A percentile compares a stretch with the other conserved stretches of the same genome.
phyloP scores from a whole-genome alignment of 306 rosid genomes.

The Lupinus albus region DNA sequence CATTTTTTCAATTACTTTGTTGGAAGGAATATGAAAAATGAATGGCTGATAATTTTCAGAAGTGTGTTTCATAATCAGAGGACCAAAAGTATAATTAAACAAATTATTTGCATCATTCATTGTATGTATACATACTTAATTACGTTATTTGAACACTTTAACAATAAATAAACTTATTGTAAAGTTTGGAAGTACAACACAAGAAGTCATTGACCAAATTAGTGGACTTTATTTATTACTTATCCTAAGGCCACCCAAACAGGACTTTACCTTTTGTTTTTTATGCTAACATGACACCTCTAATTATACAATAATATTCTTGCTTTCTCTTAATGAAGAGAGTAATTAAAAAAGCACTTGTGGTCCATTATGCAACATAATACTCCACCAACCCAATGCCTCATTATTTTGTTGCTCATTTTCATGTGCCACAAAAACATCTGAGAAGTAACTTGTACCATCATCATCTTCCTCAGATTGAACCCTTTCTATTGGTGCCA shows the following conservation, averaged over 20 bases:
- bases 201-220: conserved; percentile 42
- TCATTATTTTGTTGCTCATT: conserved; percentile 55
- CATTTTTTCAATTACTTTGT: conserved; percentile 37
- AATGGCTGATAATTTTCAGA: too few species aligned
- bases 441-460: conserved; percentile 64
- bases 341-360: conserved; percentile 9
- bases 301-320: conserved; percentile 34
- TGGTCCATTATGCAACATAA: conserved; percentile 29
- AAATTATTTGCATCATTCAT: not conserved
- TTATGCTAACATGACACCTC: conserved; percentile 35
- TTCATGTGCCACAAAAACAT: conserved; percentile 57
- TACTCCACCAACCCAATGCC: conserved; percentile 72
- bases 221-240: conserved; percentile 44
- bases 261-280: conserved; percentile 27
- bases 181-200: conserved; percentile 34
- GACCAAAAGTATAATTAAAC: not conserved
- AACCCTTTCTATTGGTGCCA: conserved; percentile 45
- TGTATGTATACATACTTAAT: not conserved
- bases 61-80: not conserved
- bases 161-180: conserved; percentile 14
- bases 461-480: conserved; percentile 75
- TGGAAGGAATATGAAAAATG: too few species aligned
- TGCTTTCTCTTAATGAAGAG: conserved; percentile 24
- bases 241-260: conserved; percentile 28
- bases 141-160: not conserved